Evolutionary conservation across 352 stramenopile genomes (phyloP).

Genomic region (Globisporangium spinosum): DNA sequence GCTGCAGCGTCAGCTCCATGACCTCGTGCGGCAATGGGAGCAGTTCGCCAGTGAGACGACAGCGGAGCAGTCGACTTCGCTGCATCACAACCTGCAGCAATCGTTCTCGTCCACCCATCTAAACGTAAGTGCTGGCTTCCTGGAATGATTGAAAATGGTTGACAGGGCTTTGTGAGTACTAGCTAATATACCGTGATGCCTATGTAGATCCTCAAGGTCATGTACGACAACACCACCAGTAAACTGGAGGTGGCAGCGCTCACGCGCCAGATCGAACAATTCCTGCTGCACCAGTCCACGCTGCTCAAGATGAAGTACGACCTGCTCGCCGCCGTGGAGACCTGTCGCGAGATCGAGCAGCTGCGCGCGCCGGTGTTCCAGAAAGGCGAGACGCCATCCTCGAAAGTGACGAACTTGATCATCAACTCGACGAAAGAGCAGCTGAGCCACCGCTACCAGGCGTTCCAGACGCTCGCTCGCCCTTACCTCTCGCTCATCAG

Average conservation of each 20-base stretch:
- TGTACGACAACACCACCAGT: slow-evolving; percentile 25
- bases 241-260: slow-evolving; percentile 17
- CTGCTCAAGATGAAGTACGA: slow-evolving; percentile 33
- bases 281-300: slow-evolving; percentile 30
- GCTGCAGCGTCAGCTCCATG: slow-evolving; percentile 3
- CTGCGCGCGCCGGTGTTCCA: slow-evolving; percentile 12
- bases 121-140: slow-evolving; percentile 15
- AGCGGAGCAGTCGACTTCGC: not conserved
- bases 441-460: slow-evolving; percentile 14
- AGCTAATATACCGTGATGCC: not conserved
- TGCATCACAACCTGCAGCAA: slow-evolving; percentile 11
- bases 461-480: slow-evolving; percentile 17
- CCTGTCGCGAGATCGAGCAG: slow-evolving; percentile 17
- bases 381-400: too few species aligned
- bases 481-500: slow-evolving; percentile 22
- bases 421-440: slow-evolving; percentile 22
- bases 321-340: slow-evolving; percentile 17
- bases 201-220: slow-evolving; percentile 25
- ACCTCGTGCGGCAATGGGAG: slow-evolving; percentile 20
- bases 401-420: slow-evolving; percentile 16
- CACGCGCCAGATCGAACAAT: slow-evolving; percentile 23
- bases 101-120: slow-evolving; percentile 31
- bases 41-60: slow-evolving; percentile 13
- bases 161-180: not conserved
- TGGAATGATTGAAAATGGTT: not conserved